Base-by-base conservation (phyloP, 176 grass and related monocot genomes). In the Dactylis glomerata region DNA sequence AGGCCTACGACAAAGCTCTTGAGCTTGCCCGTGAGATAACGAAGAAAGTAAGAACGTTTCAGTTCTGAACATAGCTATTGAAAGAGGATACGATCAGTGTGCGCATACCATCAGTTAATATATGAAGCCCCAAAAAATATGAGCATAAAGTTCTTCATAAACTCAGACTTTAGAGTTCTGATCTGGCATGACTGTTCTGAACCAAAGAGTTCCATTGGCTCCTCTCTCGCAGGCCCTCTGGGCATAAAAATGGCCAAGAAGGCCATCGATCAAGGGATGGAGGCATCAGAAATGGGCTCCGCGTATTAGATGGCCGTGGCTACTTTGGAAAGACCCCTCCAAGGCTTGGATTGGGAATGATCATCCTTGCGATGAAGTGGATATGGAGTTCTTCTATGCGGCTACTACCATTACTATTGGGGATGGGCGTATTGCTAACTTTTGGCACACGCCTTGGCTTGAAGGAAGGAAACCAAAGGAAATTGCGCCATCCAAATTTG, bases 181-280 rank as follows among this genome's bases (percentile, higher is more conserved):
- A n/a, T n/a, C n/a, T n/a, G n/a, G n/a, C n/a, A n/a, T n/a, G n/a
- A n/a, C n/a, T 36, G 34, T 36, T 76, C 84, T 79, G 34, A 78
- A 30, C 6, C n/a, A n/a, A n/a, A n/a, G n/a, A n/a, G n/a, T n/a
- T 19, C 6, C 54, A 15, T 23, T 81, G 11, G n/a, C n/a, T n/a
- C n/a, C n/a, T 65, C 76, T 83, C n/a, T 76, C 31, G 30, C 80
- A 95, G 93, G 91, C 52, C 96, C 93, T 66, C 22, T 92, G 61
- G 91, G 87, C 59, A 59, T 95, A 82, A 90, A 82, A 54, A 93
- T 95, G 96, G 96, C 93, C 24, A 93, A 92, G 78, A 90, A 85
- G 81, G 93, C 89, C 33, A 84, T 95, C 49, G 44, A 92, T 30
- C 55, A 59, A 70, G 96, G 96, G 10, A 83, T 88, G 82, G 83